Evolutionary conservation across 2,329 filamentous ascomycete genomes (phyloP).

Genomic region (Calycina marina): DNA sequence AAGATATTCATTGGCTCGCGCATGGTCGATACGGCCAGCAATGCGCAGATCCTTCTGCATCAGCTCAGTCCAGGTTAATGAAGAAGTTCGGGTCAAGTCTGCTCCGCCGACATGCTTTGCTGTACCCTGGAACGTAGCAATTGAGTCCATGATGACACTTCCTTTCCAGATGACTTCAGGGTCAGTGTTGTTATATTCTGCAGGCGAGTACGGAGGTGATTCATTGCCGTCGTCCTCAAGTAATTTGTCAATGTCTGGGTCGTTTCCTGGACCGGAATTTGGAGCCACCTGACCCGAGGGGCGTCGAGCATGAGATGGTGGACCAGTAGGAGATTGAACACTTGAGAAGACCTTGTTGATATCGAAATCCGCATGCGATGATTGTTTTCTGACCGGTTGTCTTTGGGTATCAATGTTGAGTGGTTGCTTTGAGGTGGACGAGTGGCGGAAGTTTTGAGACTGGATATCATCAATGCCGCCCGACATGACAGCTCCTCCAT

Average conservation of each 20-base stretch:
- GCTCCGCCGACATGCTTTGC: conserved; percentile 77
- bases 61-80: conserved; percentile 57
- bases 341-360: conserved; percentile 76
- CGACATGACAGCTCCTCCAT: conserved; percentile 19
- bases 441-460: conserved; percentile 12
- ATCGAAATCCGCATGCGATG: conserved; percentile 42
- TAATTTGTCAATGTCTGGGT: conserved; percentile 81
- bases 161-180: conserved; percentile 69
- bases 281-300: conserved; percentile 28
- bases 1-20: conserved; percentile 80
- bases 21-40: conserved; percentile 66
- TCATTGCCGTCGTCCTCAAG: conserved; percentile 70
- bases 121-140: conserved; percentile 61
- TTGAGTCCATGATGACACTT: conserved; percentile 57
- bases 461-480: conserved; percentile 19
- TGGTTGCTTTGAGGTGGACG: conserved; percentile 15
- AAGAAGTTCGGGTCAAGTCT: conserved; percentile 42
- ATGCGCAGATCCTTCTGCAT: conserved; percentile 58
- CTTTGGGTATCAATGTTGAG: conserved; percentile 20
- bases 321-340: conserved; percentile 56
- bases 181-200: conserved; percentile 56
- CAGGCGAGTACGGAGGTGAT: conserved; percentile 70
- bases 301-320: conserved; percentile 28
- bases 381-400: conserved; percentile 12
- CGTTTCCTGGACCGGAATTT: conserved; percentile 49